Base-by-base conservation (phyloP, 495 filamentous ascomycete species). In the Tricharina praecox region DNA sequence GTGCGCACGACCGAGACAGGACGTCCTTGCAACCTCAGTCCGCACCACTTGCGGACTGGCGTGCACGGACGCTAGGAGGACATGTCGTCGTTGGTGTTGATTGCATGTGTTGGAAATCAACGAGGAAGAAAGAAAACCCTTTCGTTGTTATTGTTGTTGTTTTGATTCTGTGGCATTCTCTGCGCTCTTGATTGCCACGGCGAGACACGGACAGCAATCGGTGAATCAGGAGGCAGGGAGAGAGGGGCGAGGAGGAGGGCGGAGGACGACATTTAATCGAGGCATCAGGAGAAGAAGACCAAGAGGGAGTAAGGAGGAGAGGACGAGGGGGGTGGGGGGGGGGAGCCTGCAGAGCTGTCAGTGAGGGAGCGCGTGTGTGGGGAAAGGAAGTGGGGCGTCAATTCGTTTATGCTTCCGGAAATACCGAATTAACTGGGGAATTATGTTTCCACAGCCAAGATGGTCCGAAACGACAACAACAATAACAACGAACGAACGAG, bases 1-100 rank as follows among this genome's bases (percentile, higher is more conserved):
- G 56, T 59, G 54, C 47, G 53, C 48, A 55, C 49, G 58, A 50
- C 43, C 24, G 36, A 47, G 47, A 37, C 8, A 51, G 49, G 53
- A 51, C 48, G 44, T 25, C 53, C 53, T 49, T 58, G 48, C 50
- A 48, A 50, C 45, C 53, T 44, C 55, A 51, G 50, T 58, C 47
- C 54, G n/a, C n/a, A n/a, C n/a, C n/a, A n/a, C n/a, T n/a, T n/a
- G n/a, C n/a, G n/a, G n/a, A n/a, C n/a, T n/a, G n/a, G n/a, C n/a
- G n/a, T n/a, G n/a, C n/a, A n/a, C n/a, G n/a, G n/a, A n/a, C n/a
- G n/a, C n/a, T 20, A 58, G 49, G 51, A 58, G 25, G 51, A 55
- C 54, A 59, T 59, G 52, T 55, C 51, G 43, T 40, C 43, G 43
- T 46, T 46, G 43, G 43, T 33, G 18, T 21, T n/a, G 23, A 19